Percentiles rank a stretch among this genome's conserved stretches.
Conservation (phyloP, 1,139 yeast species). For the Blastobotrys malaysiensis region DNA sequence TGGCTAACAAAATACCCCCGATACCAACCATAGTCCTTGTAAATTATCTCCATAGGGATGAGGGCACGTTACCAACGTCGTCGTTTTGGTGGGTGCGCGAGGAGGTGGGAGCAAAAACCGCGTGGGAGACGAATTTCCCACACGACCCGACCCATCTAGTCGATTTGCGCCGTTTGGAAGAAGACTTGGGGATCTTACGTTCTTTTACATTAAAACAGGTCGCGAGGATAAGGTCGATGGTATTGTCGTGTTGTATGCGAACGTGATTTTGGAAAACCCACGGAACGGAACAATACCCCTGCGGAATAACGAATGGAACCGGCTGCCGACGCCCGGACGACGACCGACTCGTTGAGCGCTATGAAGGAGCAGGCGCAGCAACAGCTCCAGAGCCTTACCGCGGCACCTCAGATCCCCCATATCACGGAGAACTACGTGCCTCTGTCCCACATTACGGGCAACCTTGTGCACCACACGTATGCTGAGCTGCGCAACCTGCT, state of each 20-base stretch:
- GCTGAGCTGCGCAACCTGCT: constrained; percentile 57
- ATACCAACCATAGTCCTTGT: too few species aligned
- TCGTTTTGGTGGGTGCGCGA: too few species aligned
- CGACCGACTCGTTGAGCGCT: constrained; percentile 6
- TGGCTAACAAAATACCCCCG: too few species aligned
- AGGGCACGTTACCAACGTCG: too few species aligned
- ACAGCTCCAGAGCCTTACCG: constrained; percentile 3
- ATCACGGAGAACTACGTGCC: constrained; percentile 67
- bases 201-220: not conserved
- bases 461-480: constrained; percentile 58
- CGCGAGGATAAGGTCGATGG: not conserved
- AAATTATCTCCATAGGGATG: too few species aligned
- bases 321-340: constrained; percentile 1
- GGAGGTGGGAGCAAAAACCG: not conserved
- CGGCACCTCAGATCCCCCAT: constrained; percentile 51
- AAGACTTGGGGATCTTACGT: too few species aligned
- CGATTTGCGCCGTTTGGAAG: not conserved
- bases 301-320: not conserved
- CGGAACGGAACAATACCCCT: too few species aligned
- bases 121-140: not conserved
- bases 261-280: not conserved
- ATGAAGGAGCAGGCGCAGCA: constrained; percentile 12
- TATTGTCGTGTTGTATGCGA: not conserved
- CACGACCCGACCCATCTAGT: not conserved
- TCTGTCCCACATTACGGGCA: constrained; percentile 51